Evolutionary conservation across 805 yeast species (phyloP).

Genomic region (Kodamaea lidongshanica): DNA sequence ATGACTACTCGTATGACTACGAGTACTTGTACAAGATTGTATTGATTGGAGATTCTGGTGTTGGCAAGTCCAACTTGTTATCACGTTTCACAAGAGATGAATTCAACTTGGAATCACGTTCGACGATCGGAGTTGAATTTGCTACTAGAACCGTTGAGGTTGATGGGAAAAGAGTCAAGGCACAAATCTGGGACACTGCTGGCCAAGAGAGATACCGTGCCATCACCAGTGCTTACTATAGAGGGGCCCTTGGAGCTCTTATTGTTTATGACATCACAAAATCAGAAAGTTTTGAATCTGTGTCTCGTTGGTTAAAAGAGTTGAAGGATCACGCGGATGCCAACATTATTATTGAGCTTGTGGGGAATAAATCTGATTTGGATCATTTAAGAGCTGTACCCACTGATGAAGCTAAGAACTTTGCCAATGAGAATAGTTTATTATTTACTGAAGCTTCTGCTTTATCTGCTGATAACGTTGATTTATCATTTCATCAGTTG

Average conservation of each 20-base stretch:
- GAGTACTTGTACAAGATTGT: slow-evolving; percentile 94
- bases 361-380: slow-evolving; percentile 87
- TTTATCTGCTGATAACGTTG: slow-evolving; percentile 89
- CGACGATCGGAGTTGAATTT: slow-evolving; percentile 97
- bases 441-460: slow-evolving; percentile 96
- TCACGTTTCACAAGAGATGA: slow-evolving; percentile 94
- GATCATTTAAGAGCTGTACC: slow-evolving; percentile 94
- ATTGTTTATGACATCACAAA: slow-evolving; percentile 94
- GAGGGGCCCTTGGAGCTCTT: slow-evolving; percentile 97
- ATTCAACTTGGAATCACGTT: slow-evolving; percentile 87
- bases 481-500: slow-evolving; percentile 86
- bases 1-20: slow-evolving; percentile 57
- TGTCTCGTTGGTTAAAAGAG: slow-evolving; percentile 85
- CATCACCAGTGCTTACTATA: slow-evolving; percentile 91
- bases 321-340: slow-evolving; percentile 89
- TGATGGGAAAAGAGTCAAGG: slow-evolving; percentile 77
- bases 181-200: slow-evolving; percentile 98
- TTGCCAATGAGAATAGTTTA: slow-evolving; percentile 86
- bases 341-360: slow-evolving; percentile 88
- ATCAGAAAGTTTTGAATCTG: slow-evolving; percentile 78
- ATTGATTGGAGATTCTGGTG: slow-evolving; percentile 94
- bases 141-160: slow-evolving; percentile 92
- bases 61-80: slow-evolving; percentile 89
- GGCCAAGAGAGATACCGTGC: slow-evolving; percentile 99
- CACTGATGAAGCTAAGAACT: slow-evolving; percentile 93